Base-by-base conservation (phyloP, 2,329 filamentous ascomycete genomes). In the Neopestalotiopsis sp. region DNA sequence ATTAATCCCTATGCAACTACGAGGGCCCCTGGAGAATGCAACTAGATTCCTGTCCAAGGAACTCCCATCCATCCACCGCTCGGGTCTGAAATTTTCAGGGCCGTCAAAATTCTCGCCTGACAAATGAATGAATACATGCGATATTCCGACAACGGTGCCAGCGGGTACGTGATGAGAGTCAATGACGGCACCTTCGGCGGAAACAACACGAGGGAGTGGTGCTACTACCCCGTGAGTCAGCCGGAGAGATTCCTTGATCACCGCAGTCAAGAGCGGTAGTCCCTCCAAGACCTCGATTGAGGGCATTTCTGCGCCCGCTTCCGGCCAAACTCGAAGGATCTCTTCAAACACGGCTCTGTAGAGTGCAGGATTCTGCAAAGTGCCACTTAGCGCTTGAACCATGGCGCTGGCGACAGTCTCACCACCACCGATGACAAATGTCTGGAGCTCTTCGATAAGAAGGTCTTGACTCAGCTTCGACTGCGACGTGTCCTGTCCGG, bases 341-440 rank as follows among this genome's bases (percentile, higher is more conserved):
- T 86, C 84, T 2, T 69, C 69, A 62, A 80, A 78, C 9, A 86
- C 71, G 62, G 73, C 78, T 17, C 76, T 64, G 49, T 81, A 69
- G 17, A 79, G 71, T 1, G 72, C 69, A 0, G 79, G 77, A 1
- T 78, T 70, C 38, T 80, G 74, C 4, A 85, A 74, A 30, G 85
- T 67, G 64, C 84, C 75, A 68, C 78, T 84, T 1, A 77, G 77
- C 0, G 82, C 83, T 10, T 81, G 71, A 75, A 81, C 81, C 10
- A 84, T 71, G 1, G 82, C 78, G 57, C 80, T 81, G 1, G 78
- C 83, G 6, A 80, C 79, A 0, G 84, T 85, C 67, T 86, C 83
- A 13, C 78, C 78, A 13, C 84, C 84, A 9, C 78, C 84, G 70
- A 85, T 84, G 71, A 86, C 76, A 62, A 86, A 75, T 0, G 81